phyloP scores from a whole-genome alignment of 805 yeast genomes.

The Saccharomycopsis selenospora region DNA sequence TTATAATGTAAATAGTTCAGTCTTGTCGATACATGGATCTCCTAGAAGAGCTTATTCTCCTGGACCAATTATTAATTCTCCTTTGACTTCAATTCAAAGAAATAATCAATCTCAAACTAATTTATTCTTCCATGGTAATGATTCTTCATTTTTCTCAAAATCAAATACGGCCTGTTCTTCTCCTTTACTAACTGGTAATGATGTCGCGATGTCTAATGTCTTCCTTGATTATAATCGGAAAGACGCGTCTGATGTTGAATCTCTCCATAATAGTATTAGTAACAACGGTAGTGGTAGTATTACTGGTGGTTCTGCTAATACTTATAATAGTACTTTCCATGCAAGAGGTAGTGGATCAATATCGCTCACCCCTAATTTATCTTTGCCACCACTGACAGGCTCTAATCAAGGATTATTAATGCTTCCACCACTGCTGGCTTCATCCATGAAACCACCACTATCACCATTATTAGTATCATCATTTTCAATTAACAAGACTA shows the following conservation, averaged over 20 bases:
- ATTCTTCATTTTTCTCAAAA: conserved; percentile 18
- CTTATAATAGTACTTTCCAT: background rate
- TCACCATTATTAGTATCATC: conserved; percentile 75
- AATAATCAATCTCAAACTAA: conserved; percentile 28
- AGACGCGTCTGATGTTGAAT: conserved; percentile 12
- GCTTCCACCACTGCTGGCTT: conserved; percentile 10
- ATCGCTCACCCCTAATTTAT: background rate
- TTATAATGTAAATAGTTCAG: conserved; percentile 18
- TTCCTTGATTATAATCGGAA: conserved; percentile 14
- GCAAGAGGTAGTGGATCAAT: background rate
- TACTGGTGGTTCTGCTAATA: background rate
- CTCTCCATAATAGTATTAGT: conserved; percentile 6
- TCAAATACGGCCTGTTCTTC: conserved; percentile 34
- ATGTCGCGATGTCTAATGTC: conserved; percentile 23
- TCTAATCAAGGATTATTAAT: background rate
- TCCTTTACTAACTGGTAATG: conserved; percentile 48
- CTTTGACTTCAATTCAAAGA: conserved; percentile 56
- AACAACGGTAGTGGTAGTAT: background rate
- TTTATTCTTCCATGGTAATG: conserved; percentile 23
- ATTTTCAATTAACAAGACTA: conserved; percentile 44
- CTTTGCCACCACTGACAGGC: background rate
- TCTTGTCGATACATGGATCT: conserved; percentile 23
- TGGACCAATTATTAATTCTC: conserved; percentile 36
- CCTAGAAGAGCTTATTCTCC: conserved; percentile 57
- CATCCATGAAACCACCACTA: conserved; percentile 49